Percentiles rank a stretch among this genome's conserved stretches.
phyloP scores from a whole-genome alignment of 2,329 filamentous ascomycete species.

The Hymenoscyphus linearis region DNA sequence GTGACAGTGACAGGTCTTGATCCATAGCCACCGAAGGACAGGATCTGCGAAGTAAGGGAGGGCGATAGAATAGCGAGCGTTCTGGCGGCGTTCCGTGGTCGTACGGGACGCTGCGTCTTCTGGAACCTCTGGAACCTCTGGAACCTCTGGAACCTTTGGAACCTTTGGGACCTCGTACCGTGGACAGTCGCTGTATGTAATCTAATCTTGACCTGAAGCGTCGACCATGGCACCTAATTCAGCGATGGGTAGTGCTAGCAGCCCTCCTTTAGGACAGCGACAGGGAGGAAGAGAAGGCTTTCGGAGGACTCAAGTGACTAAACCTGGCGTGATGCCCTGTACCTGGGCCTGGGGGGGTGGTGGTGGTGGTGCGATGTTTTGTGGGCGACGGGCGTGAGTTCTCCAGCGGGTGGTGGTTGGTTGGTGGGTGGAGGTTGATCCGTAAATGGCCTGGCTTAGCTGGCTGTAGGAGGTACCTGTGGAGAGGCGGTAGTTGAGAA shows the following conservation, averaged over 20 bases:
- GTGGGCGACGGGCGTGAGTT: not conserved
- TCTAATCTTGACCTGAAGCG: not conserved
- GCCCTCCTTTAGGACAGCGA: not conserved
- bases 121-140: too few relatives aligned
- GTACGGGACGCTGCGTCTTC: not conserved
- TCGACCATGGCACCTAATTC: not conserved
- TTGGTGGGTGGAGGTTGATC: not conserved
- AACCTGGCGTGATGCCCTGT: not conserved
- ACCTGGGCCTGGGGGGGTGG: too few relatives aligned
- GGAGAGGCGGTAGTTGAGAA: not conserved
- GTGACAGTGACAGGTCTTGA: constrained; percentile 86
- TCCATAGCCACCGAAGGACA: constrained; percentile 57
- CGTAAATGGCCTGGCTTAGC: not conserved
- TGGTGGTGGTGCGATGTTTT: not conserved
- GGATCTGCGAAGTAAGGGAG: not conserved
- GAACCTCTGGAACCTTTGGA: too few relatives aligned
- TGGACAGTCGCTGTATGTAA: not conserved
- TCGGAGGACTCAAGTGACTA: not conserved
- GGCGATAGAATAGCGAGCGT: not conserved
- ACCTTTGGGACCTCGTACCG: not conserved
- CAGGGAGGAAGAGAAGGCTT: not conserved
- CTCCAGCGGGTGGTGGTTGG: not conserved
- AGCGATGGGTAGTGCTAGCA: not conserved
- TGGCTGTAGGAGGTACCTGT: not conserved
- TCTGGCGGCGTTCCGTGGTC: not conserved